phyloP scores from a whole-genome alignment of 2,329 filamentous ascomycete genomes.

The Aureobasidium sp. region DNA sequence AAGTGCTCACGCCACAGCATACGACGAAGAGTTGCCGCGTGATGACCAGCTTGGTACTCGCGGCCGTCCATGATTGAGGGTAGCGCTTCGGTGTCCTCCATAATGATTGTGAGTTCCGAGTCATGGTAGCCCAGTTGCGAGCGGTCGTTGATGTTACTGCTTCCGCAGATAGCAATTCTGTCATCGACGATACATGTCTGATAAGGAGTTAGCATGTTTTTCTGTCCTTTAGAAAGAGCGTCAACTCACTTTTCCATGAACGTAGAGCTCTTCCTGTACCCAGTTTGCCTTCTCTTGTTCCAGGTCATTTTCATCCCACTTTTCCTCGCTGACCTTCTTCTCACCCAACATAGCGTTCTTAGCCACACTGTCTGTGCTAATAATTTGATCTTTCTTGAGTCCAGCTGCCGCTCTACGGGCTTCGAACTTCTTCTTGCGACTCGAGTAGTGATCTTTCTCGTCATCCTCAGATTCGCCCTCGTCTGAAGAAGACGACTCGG shows the following conservation, averaged over 20 bases:
- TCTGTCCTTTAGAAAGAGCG: too few species aligned
- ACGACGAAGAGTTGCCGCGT: constrained; percentile 71
- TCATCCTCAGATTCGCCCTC: constrained; percentile 25
- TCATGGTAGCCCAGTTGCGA: constrained; percentile 84
- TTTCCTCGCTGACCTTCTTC: constrained; percentile 58
- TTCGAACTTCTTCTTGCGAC: constrained; percentile 41
- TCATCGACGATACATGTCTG: constrained; percentile 73
- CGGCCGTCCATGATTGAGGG: constrained; percentile 71
- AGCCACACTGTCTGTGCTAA: constrained; percentile 60
- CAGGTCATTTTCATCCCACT: constrained; percentile 58
- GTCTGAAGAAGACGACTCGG: constrained; percentile 29
- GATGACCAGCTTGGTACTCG: constrained; percentile 69
- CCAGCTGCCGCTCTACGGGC: constrained; percentile 36
- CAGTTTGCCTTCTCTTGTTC: constrained; percentile 77
- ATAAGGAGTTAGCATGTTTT: constrained; percentile 15
- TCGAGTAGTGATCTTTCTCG: constrained; percentile 30
- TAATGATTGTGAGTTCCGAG: constrained; percentile 81
- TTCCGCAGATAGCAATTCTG: constrained; percentile 64
- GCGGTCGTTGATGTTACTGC: constrained; percentile 77
- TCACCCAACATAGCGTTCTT: constrained; percentile 75
- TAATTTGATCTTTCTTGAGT: constrained; percentile 26
- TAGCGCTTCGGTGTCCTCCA: constrained; percentile 72
- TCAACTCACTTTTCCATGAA: constrained; percentile 73
- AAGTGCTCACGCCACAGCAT: constrained; percentile 89
- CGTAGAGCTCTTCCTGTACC: constrained; percentile 92